These are phyloP conservation scores for Daedaleopsis nitida DNA, from an alignment of 768 basidiomycete species.

Conservation along the genomic window DNA sequence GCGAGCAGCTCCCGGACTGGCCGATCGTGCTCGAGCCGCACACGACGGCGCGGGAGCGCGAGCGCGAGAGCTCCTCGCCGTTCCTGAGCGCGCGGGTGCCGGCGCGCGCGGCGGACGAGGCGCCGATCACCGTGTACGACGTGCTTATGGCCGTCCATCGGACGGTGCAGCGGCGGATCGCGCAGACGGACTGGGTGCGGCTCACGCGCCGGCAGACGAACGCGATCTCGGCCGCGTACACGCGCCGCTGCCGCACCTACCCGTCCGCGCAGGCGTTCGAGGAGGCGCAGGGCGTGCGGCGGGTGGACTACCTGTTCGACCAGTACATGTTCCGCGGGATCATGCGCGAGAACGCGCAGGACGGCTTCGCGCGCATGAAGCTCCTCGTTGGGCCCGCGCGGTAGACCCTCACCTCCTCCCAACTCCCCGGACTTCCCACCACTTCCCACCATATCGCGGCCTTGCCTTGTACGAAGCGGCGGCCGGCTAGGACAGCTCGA, in stretches of 20 bases:
- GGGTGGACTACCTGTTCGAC: constrained; percentile 41
- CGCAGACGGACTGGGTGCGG: constrained; percentile 38
- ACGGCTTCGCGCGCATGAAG: constrained; percentile 27
- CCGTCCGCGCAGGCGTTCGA: constrained; percentile 35
- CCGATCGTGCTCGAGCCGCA: constrained; percentile 51
- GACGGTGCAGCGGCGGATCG: constrained; percentile 42
- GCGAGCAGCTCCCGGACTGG: constrained; percentile 62
- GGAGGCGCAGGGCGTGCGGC: constrained; percentile 40
- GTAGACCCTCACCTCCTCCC: too few relatives aligned
- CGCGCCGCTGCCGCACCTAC: constrained; percentile 34
- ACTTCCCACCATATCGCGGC: background rate
- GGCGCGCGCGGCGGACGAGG: constrained; percentile 31
- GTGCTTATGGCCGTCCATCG: constrained; percentile 54
- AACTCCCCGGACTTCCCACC: too few relatives aligned
- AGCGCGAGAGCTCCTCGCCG: constrained; percentile 18
- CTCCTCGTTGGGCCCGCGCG: constrained; percentile 19
- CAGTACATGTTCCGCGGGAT: constrained; percentile 40
- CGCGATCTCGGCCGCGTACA: constrained; percentile 39
- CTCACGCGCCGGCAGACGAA: constrained; percentile 31
- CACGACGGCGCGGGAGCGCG: constrained; percentile 17
- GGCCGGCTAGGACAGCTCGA: too few relatives aligned
- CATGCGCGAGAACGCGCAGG: constrained; percentile 26
- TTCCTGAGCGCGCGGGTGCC: constrained; percentile 26
- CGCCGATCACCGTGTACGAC: constrained; percentile 56
- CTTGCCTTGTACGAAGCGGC: background rate